Evolutionary conservation across 768 basidiomycete species (phyloP).

Genomic region (Phylloporus scabripes): DNA sequence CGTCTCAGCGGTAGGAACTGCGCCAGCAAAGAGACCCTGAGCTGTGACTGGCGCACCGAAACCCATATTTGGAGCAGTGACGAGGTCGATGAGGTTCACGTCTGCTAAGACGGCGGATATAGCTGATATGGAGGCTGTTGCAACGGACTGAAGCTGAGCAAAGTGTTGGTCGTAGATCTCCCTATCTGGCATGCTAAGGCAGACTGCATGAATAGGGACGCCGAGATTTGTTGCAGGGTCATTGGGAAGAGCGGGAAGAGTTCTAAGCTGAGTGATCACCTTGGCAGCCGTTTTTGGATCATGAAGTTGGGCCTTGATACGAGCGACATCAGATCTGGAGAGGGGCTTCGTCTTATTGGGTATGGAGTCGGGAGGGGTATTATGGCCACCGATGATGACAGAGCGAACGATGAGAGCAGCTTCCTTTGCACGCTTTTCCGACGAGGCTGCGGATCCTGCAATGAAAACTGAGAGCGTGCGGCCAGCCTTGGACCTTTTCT

Average conservation of each 20-base stretch:
- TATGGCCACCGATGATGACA: constrained; percentile 57
- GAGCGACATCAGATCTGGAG: constrained; percentile 50
- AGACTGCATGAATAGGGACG: constrained; percentile 73
- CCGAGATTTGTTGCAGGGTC: constrained; percentile 14
- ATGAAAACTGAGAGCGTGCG: constrained; percentile 28
- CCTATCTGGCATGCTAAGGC: constrained; percentile 55
- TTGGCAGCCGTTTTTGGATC: constrained; percentile 63
- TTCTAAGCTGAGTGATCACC: constrained; percentile 65
- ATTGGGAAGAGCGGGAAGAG: constrained; percentile 39
- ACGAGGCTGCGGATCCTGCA: constrained; percentile 30
- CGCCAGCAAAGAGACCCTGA: constrained; percentile 63
- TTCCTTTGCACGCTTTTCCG: constrained; percentile 58
- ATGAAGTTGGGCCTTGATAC: constrained; percentile 63
- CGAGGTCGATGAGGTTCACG: constrained; percentile 55
- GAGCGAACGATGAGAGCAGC: constrained; percentile 60
- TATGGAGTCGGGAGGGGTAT: constrained; percentile 28
- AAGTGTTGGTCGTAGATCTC: constrained; percentile 63
- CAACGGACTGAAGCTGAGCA: constrained; percentile 42
- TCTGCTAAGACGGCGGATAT: constrained; percentile 50
- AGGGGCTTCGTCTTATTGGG: constrained; percentile 35
- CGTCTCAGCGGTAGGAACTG: constrained; percentile 70
- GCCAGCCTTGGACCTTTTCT: constrained; percentile 36
- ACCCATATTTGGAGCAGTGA: constrained; percentile 60
- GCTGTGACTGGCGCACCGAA: constrained; percentile 70
- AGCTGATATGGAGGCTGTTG: constrained; percentile 46